Base-by-base conservation (phyloP, 2,329 filamentous ascomycete genomes). In the Penicillium concentricum region DNA sequence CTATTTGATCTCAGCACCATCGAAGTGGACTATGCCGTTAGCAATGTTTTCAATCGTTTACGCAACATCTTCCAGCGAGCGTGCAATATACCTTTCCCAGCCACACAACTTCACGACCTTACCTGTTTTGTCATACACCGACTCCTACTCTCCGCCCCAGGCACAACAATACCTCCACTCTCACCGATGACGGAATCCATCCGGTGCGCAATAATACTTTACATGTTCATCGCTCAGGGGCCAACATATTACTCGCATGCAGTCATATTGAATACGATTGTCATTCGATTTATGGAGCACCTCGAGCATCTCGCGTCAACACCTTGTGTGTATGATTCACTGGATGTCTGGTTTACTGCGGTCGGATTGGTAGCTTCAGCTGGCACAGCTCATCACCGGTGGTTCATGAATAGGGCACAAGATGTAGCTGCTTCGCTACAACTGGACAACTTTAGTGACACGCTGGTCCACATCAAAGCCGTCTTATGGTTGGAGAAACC, bases 221-320 rank as follows among this genome's bases (percentile, higher is more conserved):
- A 82, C 69, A 81, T 84, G 78, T 75, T 85, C 18, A 74, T 76
- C 39, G 71, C 81, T 0, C 82, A 84, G 12, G 82, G 82, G 0
- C 78, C 82, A 28, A 83, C 82, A 9, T 85, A 84, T 61, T 85
- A 82, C 58, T 79, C 82, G 1, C 82, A 84, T 57, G 73, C 69
- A 0, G 72, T 70, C 10, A 70, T 83, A 12, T 57, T 74, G 4
- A 71, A 73, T 44, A 67, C 60, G 0, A 68, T 80, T 1, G 59
- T 78, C 13, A 28, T 55, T 2, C 69, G 63, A 20, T 67, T 81
- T 15, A 69, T 65, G 22, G 30, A 56, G 1, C 59, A 74, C 26
- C 66, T 81, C 5, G 58, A 66, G 13, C 12, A 48, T 32, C 39
- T 68, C 8, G 55, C 64, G 24, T 46, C 37, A 24, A 58, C 28